Evolutionary conservation across 2,329 filamentous ascomycete genomes (phyloP), one percentile per base, ranked within the genome.

Genomic region (Pseudogymnoascus sp.): DNA sequence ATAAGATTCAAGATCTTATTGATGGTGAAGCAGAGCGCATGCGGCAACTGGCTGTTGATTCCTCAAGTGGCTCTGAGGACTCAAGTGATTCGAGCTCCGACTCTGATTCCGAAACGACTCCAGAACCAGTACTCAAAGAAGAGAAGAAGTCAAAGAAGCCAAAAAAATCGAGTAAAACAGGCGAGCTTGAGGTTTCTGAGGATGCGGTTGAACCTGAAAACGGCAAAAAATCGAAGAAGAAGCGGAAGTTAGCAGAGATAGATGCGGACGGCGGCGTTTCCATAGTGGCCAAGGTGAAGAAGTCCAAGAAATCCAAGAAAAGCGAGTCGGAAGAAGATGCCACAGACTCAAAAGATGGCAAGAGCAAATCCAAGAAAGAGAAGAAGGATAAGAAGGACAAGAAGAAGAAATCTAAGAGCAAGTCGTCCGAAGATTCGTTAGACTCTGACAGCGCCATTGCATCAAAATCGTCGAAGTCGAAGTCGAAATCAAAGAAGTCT

Each of bases 1-100:
- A 85, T 65, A 78, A 84, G 69, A 79, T 84, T 59, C 76, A 81
- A 68, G 78, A 79, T 41, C 72, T 76, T 63, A 73, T 74, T 60
- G 74, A 75, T 62, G 72, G 73, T 38, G 67, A 75, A 69, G 69
- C 69, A 62, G 70, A 73, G 63, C 63, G 70, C 66, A 62, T 72
- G 63, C 64, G 66, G 30, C 69, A 71, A 61, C 60, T 72, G 64
- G 60, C 30, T 23, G 30, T 38, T 25, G 67, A 65, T 49, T 52
- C 62, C 65, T 23, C 58, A 39, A 63, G 28, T 60, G 61, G 49
- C 4, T 52, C 41, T 6, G 55, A 66, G 64, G 62, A 67, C 62
- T 38, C 33, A n/a, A 30, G 33, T 16, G 38, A 64, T 30, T 38
- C 35, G 68, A 49, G 65, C 62, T 62, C 59, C 28, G 60, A 63